These are phyloP conservation scores for Penicillium digitatum DNA, from an alignment of 2,329 filamentous ascomycete genomes.

Conservation along the genomic window DNA sequence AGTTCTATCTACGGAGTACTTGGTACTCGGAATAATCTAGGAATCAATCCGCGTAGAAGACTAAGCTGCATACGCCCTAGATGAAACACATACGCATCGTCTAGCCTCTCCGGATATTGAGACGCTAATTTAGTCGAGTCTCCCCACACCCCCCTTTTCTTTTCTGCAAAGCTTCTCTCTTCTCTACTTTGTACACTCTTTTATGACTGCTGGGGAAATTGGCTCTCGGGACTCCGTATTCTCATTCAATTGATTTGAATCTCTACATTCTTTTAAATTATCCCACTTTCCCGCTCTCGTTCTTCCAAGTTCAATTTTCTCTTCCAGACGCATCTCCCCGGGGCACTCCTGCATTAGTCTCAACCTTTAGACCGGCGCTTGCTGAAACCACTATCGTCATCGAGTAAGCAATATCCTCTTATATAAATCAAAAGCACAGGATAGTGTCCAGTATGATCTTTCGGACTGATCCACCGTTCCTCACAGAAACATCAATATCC, in stretches of 20 bases:
- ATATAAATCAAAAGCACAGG: background rate
- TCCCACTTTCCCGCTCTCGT: background rate
- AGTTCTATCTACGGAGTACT: background rate
- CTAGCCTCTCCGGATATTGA: constrained; percentile 1
- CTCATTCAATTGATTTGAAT: constrained; percentile 2
- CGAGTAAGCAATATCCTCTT: background rate
- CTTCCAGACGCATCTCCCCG: background rate
- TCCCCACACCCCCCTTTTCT: constrained; percentile 5
- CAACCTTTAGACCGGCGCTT: background rate
- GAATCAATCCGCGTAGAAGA: background rate
- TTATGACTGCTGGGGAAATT: background rate
- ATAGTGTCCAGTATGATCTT: background rate
- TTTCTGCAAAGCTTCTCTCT: constrained; percentile 10
- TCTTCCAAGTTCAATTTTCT: no score
- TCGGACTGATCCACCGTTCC: constrained; percentile 7
- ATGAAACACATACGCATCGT: constrained; percentile 2
- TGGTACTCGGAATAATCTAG: background rate
- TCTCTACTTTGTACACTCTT: constrained; percentile 5
- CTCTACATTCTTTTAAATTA: background rate
- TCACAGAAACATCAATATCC: constrained; percentile 4
- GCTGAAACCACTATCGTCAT: background rate
- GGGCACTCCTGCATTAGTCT: background rate
- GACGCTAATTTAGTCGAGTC: constrained; percentile 1
- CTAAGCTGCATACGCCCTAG: background rate
- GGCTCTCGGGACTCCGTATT: background rate